Base-by-base conservation (phyloP, 371 early-diverging fungal genomes). In the Mortierella sp. region DNA sequence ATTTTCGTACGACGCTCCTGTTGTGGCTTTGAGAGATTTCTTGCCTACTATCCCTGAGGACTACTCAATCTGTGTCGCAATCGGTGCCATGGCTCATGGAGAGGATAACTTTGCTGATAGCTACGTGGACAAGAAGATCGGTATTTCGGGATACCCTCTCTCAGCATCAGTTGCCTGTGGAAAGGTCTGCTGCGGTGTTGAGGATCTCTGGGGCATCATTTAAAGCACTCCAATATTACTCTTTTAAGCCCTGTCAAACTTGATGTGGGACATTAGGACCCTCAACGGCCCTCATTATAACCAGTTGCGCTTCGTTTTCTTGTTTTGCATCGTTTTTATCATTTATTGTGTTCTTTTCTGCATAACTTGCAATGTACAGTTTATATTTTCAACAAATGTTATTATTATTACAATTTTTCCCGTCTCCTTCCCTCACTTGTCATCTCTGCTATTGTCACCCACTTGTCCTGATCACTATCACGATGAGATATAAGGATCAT, bases 1-100 rank as follows among this genome's bases (percentile, higher is more conserved):
- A 28, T 91, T 98, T 77, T 97, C 98, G 20, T 94, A 94, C 83
- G 99, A 99, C 68, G 94, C 96, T 22, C 94, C 94, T 1, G 92
- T 96, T 1, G 96, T 97, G n/a, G 89, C 89, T 26, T 83, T 97
- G 64, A 89, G 87, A 63, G 90, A 93, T 59, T 98, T 94, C 84
- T 76, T 97, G 75, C 90, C 93, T 16, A 90, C 93, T 6, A 88
- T 98, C 32, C 95, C 95, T 3, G 84, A 86, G 47, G 94, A 95
- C 64, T 89, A 94, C 73, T 92, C 92, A 59, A 90, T 98, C 47
- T 94, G 95, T 11, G 94, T 98, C 47, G 95, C 96, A 43, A 91
- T 99, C 39, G 98, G 99, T 66, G 98, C 98, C 14, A 93, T 98
- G 93, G 97, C 98, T n/a, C 97, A 96, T 78, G 99, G 99, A 62